A percentile compares a stretch with the other conserved stretches of the same genome.
Conservation (phyloP, 2,329 filamentous ascomycete genomes). For the Colletotrichum sp. region DNA sequence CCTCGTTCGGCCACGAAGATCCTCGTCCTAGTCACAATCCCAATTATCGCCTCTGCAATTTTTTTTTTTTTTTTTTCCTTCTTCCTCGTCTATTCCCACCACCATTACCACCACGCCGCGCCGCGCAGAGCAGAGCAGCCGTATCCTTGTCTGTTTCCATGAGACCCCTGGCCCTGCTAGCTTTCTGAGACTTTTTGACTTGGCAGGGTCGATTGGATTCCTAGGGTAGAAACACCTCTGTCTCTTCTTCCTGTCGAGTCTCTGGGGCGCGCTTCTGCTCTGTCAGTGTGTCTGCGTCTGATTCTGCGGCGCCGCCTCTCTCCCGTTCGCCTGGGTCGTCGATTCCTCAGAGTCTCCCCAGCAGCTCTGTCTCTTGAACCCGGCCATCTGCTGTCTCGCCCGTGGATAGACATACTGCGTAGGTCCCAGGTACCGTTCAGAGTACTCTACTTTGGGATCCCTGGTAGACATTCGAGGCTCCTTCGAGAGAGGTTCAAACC, state of each 20-base stretch:
- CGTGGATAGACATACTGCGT: neutral
- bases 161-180: slow-evolving; percentile 2
- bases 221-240: neutral
- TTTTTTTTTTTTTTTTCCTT: neutral
- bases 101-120: neutral
- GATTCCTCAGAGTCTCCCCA: neutral
- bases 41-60: neutral
- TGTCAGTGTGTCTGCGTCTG: neutral
- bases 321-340: neutral
- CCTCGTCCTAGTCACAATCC: neutral
- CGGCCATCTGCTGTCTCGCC: neutral
- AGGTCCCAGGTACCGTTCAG: neutral
- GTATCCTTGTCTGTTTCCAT: neutral
- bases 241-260: neutral
- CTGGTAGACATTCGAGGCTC: neutral
- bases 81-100: neutral
- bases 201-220: slow-evolving; percentile 13
- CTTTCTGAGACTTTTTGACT: slow-evolving; percentile 19
- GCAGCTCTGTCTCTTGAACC: neutral
- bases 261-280: neutral
- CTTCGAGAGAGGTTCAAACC: neutral
- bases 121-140: neutral
- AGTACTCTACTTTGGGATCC: neutral
- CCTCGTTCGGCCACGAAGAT: neutral
- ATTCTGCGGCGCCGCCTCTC: neutral